Percentiles rank a stretch among this genome's conserved stretches.
These are phyloP conservation scores for Kazachstania africana DNA, from an alignment of 805 yeast genomes.

Conservation along the genomic window DNA sequence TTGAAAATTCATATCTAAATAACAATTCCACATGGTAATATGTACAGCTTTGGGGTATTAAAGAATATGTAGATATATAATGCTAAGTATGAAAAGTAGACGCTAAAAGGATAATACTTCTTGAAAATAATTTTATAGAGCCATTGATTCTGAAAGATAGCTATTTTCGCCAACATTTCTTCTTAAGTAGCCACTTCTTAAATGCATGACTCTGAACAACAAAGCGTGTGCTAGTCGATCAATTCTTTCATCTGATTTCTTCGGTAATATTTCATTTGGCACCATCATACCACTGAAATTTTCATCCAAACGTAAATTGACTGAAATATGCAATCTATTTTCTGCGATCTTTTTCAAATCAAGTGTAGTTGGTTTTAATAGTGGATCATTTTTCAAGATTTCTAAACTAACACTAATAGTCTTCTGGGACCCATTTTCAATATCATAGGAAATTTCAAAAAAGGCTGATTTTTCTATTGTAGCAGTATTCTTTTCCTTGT, in stretches of 20 bases:
- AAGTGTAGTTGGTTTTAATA: too few relatives aligned
- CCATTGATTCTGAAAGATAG: too few relatives aligned
- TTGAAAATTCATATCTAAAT: too few relatives aligned
- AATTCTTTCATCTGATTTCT: conserved; percentile 10
- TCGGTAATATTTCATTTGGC: conserved; percentile 4
- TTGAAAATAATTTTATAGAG: too few relatives aligned
- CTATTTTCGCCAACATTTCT: conserved; percentile 23
- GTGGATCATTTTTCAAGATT: conserved; percentile 9
- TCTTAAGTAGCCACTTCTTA: conserved; percentile 18
- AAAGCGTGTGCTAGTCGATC: conserved; percentile 12
- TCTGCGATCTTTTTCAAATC: too few relatives aligned
- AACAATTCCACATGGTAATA: too few relatives aligned
- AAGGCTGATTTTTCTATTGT: conserved; percentile 13
- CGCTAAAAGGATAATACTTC: too few relatives aligned
- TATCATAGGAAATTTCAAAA: conserved; percentile 11
- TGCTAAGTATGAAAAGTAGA: too few relatives aligned
- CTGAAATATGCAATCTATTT: too few relatives aligned
- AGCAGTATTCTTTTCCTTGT: conserved; percentile 5
- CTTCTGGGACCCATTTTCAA: conserved; percentile 4
- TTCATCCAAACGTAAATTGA: conserved; percentile 10
- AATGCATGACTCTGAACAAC: conserved; percentile 8
- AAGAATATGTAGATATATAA: too few relatives aligned
- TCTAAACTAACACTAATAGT: conserved; percentile 11
- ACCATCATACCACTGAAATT: conserved; percentile 2
- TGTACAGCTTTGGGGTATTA: too few relatives aligned